Base-by-base conservation (phyloP, 805 yeast genomes). In the Candida insectalens region DNA sequence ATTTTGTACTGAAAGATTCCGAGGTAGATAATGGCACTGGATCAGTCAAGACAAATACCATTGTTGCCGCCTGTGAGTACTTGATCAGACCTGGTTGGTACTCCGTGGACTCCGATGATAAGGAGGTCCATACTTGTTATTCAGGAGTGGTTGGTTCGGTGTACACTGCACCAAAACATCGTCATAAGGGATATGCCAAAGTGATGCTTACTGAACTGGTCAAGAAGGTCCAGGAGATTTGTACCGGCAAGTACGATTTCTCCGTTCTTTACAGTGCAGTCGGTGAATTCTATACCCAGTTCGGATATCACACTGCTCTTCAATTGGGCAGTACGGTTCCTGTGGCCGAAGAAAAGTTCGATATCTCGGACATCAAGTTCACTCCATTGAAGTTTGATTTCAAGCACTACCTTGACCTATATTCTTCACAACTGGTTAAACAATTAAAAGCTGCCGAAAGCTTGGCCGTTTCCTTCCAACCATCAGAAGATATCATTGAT, bases 191-290 rank as follows among this genome's bases (percentile, higher is more conserved):
- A 2, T 74, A 71, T 45, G 82, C 81, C 0, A 51, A 51, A 6
- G 35, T 37, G 19, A 66, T 77, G 77, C 55, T 77, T 29, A 36
- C 36, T 10, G 30, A 36, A 17, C 43, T 72, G 25, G 55, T 60
- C 35, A 42, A 52, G 5, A 14, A 39, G 27, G 28, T 49, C 28
- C 23, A 23, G 4, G 27, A 39, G 2, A 10, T 43, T 6, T 50
- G 49, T 7, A 15, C 23, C 37, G 67, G 57, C 17, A 40, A 53
- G 3, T 29, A 52, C 21, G 51, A 51, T 19, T 52, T 62, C 21
- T 52, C 65, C 25, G 60, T 62, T 27, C 63, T 84, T 33, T 83
- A 83, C 64, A 78, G 89, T 40, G 92, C 78, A 32, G 73, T 82
- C 15, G 89, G 82, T 12, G 67, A 64, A 21, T 83, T 68, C 44